Percentiles rank a stretch among this genome's conserved stretches.
Evolutionary conservation across 2,329 filamentous ascomycete species (phyloP).

Genomic region (Mycosphaerella sp.): DNA sequence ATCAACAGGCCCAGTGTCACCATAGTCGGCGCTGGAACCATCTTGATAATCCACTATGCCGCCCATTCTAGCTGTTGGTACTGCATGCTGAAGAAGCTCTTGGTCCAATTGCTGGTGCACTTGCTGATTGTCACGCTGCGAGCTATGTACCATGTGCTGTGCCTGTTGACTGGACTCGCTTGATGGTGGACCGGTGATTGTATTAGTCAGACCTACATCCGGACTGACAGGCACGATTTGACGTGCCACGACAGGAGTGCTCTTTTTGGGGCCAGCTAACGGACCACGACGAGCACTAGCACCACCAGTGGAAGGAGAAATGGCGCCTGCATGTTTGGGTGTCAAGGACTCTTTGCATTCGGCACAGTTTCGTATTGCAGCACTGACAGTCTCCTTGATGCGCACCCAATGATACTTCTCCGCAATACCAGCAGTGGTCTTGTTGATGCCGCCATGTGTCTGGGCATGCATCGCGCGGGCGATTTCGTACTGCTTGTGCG

Average conservation of each 20-base stretch:
- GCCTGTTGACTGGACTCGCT: not conserved
- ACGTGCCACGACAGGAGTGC: not conserved
- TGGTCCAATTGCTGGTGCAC: constrained; percentile 1
- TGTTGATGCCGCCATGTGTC: constrained; percentile 91
- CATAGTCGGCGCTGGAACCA: not conserved
- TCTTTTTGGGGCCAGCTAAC: constrained; percentile 4
- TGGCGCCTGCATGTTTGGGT: constrained; percentile 16
- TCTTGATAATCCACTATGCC: constrained; percentile 16
- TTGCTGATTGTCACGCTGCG: not conserved
- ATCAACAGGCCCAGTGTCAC: constrained; percentile 5
- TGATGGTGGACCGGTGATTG: constrained; percentile 9
- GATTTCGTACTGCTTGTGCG: constrained; percentile 83
- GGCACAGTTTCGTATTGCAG: constrained; percentile 84
- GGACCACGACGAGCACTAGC: constrained; percentile 6
- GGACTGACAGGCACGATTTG: constrained; percentile 15
- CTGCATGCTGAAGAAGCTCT: constrained; percentile 10
- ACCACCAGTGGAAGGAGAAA: constrained; percentile 1
- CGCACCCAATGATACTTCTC: constrained; percentile 96
- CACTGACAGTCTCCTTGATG: constrained; percentile 94
- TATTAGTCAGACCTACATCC: constrained; percentile 8
- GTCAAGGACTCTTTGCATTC: constrained; percentile 74
- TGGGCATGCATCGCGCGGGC: constrained; percentile 67
- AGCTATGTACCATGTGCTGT: not conserved
- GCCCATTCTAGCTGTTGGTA: constrained; percentile 29
- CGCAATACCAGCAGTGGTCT: constrained; percentile 89